Base-by-base conservation (phyloP, 1,284 basidiomycete species). In the Heterobasidion parviporum region DNA sequence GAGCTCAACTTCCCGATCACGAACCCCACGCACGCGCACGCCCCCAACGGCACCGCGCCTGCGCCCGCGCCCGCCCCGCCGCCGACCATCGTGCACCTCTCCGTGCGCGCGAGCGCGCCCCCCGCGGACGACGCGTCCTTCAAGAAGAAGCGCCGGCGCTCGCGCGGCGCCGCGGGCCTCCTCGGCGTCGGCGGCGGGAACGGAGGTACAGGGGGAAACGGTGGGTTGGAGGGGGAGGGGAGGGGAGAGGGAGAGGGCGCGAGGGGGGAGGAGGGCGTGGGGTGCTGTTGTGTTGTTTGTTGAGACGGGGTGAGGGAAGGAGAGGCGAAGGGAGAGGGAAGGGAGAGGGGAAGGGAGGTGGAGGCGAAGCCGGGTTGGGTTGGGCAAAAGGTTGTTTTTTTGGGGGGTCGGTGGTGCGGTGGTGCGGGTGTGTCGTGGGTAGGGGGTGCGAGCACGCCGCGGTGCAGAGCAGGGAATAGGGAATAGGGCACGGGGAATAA, bases 61-160 rank as follows among this genome's bases (percentile, higher is more conserved):
- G 18, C 26, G 5, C 26, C 26, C 26, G 26, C 58, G 56, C 57
- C 59, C 56, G 72, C 62, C 57, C 46, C 70, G 1, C 63, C 73
- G 15, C 74, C 83, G 1, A 92, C 87, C 0, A 89, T 93, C 51
- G 83, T 93, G 26, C 91, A 93, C 65, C 76, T 93, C 36, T 89
- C 88, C 16, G 81, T 93, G 56, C 79, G 91, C 48, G 81, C 87
- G 0, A 82, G 80, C 57, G 76, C 77, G 3, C 77, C 78, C 3
- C 71, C 78, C 1, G 68, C 74, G 9, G 81, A 82, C 32, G 80
- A 14, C 10, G 50, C 78, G 36, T 77, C 78, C 7, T 56, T 69
- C 2, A 67, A 75, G 52, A 79, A 84, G 67, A 88, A 87, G 73
- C 54, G 55, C 36, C 55, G 58, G 32, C 51, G 41, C n/a, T 32